These are phyloP conservation scores for Millerago galiae DNA, from an alignment of 805 yeast species.

Conservation along the genomic window DNA sequence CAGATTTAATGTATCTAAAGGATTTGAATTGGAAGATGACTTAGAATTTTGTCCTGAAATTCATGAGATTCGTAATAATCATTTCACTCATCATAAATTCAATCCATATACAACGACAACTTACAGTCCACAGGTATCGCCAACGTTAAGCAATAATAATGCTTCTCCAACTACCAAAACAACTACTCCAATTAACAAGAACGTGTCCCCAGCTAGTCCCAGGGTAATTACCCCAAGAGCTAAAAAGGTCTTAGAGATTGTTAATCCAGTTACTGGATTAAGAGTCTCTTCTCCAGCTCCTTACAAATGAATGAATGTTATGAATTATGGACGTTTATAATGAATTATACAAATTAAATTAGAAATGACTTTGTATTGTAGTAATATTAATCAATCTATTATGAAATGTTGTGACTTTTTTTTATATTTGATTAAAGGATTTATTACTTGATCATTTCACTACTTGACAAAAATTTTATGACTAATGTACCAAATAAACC, in stretches of 20 bases:
- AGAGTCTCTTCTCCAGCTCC: constrained; percentile 47
- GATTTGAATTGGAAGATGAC: constrained; percentile 58
- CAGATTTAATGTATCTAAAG: constrained; percentile 50
- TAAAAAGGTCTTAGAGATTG: constrained; percentile 54
- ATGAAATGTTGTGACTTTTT: no score
- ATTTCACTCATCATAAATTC: constrained; percentile 39
- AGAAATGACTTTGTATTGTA: no score
- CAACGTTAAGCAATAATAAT: constrained; percentile 24
- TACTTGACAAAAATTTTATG: no score
- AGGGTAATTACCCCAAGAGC: constrained; percentile 50
- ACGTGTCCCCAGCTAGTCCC: constrained; percentile 22
- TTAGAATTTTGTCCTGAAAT: constrained; percentile 61
- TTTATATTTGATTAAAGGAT: no score
- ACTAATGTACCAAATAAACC: no score
- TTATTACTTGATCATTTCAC: no score
- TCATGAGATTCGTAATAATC: constrained; percentile 18
- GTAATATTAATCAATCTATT: no score
- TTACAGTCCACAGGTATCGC: constrained; percentile 46
- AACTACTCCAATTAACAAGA: constrained; percentile 9
- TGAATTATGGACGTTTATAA: no score
- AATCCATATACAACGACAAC: constrained; percentile 63
- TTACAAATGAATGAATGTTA: constrained; percentile 11
- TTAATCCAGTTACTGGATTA: constrained; percentile 55
- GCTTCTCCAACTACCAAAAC: constrained; percentile 18
- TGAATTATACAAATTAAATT: no score